Evolutionary conservation across 2,329 filamentous ascomycete species (phyloP).

Genomic region (Aspergillus amoenus): DNA sequence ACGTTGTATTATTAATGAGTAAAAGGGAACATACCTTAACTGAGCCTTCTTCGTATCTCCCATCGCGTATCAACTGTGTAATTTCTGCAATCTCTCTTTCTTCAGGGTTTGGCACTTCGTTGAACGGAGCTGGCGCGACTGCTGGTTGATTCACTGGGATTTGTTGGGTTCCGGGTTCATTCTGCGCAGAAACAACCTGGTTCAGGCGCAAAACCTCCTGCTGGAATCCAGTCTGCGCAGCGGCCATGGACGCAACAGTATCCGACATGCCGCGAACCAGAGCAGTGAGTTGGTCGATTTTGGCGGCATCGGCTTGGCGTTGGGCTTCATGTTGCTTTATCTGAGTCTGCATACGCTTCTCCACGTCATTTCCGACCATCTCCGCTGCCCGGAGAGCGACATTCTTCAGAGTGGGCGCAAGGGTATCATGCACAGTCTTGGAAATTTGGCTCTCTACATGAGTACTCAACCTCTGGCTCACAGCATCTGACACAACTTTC

Average conservation of each 20-base stretch:
- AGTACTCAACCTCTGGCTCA: constrained; percentile 65
- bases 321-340: constrained; percentile 53
- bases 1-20: not conserved
- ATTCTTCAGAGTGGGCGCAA: constrained; percentile 66
- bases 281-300: constrained; percentile 60
- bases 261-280: constrained; percentile 58
- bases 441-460: constrained; percentile 70
- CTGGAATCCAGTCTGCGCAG: constrained; percentile 43
- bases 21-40: constrained; percentile 38
- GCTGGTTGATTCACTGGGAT: constrained; percentile 20
- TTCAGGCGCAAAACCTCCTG: constrained; percentile 40
- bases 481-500: constrained; percentile 69
- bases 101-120: constrained; percentile 30
- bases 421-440: constrained; percentile 58
- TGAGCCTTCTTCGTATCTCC: constrained; percentile 46
- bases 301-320: constrained; percentile 55
- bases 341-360: constrained; percentile 57
- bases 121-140: constrained; percentile 13
- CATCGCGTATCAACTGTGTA: constrained; percentile 38
- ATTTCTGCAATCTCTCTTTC: constrained; percentile 45
- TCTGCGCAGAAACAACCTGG: constrained; percentile 28
- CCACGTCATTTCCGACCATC: constrained; percentile 66
- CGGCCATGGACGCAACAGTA: constrained; percentile 45
- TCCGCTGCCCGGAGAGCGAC: constrained; percentile 67
- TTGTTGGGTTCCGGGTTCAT: constrained; percentile 19